Conservation (phyloP, 306 rosid genomes). For the Phaseolus lunatus region DNA sequence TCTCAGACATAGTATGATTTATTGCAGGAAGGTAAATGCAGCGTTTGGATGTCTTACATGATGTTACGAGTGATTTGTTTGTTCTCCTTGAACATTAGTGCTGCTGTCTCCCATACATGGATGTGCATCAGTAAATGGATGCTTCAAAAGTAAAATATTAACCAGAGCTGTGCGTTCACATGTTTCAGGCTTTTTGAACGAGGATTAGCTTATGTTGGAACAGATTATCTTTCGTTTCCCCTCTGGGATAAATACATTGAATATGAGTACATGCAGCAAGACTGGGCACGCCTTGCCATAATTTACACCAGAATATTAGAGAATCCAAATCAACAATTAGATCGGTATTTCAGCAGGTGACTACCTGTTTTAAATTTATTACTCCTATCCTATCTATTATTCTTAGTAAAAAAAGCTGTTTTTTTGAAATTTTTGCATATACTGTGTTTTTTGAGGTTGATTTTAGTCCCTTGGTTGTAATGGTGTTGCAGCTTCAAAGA, state of each 20-base stretch:
- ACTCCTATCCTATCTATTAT: not conserved
- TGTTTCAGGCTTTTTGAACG: conserved; percentile 96
- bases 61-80: conserved; percentile 91
- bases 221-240: conserved; percentile 93
- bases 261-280: conserved; percentile 96
- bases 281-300: conserved; percentile 89
- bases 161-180: conserved; percentile 44
- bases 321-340: conserved; percentile 95
- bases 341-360: conserved; percentile 92
- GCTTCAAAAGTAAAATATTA: conserved; percentile 50
- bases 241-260: conserved; percentile 99
- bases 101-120: conserved; percentile 71
- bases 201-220: conserved; percentile 94
- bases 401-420: not conserved
- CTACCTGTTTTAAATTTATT: conserved; percentile 26
- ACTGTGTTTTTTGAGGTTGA: not conserved
- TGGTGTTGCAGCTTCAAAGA: conserved; percentile 84
- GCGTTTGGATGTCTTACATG: conserved; percentile 95
- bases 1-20: conserved; percentile 92
- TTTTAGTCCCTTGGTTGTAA: conserved; percentile 41
- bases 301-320: conserved; percentile 90
- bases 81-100: conserved; percentile 73
- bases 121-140: conserved; percentile 57
- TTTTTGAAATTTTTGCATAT: not conserved
- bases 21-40: conserved; percentile 99